Base-by-base conservation (phyloP, 2,329 filamentous ascomycete genomes). In the Tetracladium maxilliforme region DNA sequence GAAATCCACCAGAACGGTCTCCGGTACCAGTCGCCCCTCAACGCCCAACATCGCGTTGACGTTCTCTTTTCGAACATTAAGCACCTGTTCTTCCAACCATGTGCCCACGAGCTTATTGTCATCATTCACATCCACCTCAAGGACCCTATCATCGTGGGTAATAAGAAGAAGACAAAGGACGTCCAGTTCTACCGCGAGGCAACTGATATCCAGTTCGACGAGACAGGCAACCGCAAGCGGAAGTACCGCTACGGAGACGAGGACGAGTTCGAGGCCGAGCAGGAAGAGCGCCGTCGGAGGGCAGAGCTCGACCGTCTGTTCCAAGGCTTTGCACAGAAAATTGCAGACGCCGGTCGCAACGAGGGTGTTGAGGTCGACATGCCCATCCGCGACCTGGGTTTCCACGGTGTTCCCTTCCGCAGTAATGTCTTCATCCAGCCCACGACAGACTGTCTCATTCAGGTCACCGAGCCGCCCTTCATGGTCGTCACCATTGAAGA, bases 1-100 rank as follows among this genome's bases (percentile, higher is more conserved):
- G 87, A 95, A 52, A 94, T 98, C 25, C 90, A 98, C 52, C 86
- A 95, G 44, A 98, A 98, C 42, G 90, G 90, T 86, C 79, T 98
- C 30, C 81, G 90, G 32, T 98, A 98, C 50, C 65, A 87, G 56
- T 80, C 82, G 26, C 71, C 80, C 26, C 58, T 92, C 35, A 74
- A 78, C 48, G 73, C 73, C 13, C 77, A 83, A 37, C 79, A 90
- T 39, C 70, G 77, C 40, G 82, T 98, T 24, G 90, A 98, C 42
- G 74, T 98, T 26, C 67, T 98, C 2, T 98, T 98, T 61, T 92
- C 82, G 57, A 98, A 98, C 55, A 82, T 98, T 48, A 92, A 92
- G 51, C 90, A 98, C 47, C 64, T 98, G 4, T 98, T 98, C 63
- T 98, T 98, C 63, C 90, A 98, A 51, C 90, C 92, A 15, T 95